Base-by-base conservation (phyloP, 805 yeast species). In the Metschnikowia gelsemii region DNA sequence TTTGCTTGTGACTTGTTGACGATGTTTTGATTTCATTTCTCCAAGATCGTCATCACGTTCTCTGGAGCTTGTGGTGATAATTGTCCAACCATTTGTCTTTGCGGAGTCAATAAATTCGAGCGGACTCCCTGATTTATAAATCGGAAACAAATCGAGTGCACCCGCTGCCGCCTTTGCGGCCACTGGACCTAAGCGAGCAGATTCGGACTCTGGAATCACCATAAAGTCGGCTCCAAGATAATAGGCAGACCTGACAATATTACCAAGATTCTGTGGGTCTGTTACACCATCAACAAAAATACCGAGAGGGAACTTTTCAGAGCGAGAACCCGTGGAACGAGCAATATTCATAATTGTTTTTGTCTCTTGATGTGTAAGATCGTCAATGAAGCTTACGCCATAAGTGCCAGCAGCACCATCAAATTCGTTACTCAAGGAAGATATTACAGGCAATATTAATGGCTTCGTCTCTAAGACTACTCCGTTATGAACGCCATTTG, bases 191-290 rank as follows among this genome's bases (percentile, higher is more conserved):
- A 89, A 60, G 13, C 82, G 76, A 0, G 96, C 87, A 52, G 86
- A 77, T 55, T 86, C 83, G 37, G 75, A 76, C 25, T 76, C 79
- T 2, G 95, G 83, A 31, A 83, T 63, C 1, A 84, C 79, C 5
- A 87, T 66, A 55, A 87, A 84, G 62, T 89, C 96, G 2, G 74
- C 95, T 7, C 96, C 96, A 11, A 88, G 67, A 62, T 73, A 88
- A 63, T 80, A 84, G 0, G 95, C 91, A 2, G 89, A 77, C 57
- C 96, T 68, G 21, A 86, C 63, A 31, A 88, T 78, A 18, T 91
- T 93, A 6, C 96, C 96, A 51, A 87, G 69, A 58, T 88, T 88
- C 58, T 87, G 95, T 0, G 96, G 91, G 59, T 88, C 96, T 11
- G 86, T 78, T 32, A 89, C 72, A 44, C 85, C 87, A 60, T 88